Evolutionary conservation across 257 asterid genomes (phyloP), one percentile per base, ranked within the genome.

Genomic region (Nicotiana undulata): DNA sequence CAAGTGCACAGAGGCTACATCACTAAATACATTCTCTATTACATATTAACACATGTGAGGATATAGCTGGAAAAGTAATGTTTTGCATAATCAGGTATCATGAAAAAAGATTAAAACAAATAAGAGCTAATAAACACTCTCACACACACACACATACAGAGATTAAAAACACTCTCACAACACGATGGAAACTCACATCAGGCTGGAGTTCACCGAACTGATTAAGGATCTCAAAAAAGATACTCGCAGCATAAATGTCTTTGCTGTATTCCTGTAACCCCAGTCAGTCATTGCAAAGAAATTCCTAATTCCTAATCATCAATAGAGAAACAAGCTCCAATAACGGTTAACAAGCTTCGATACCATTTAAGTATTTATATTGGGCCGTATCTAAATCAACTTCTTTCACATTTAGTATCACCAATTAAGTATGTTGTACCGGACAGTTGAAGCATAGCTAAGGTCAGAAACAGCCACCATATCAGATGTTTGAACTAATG

Each of bases 201-300:
- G 99, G 96, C 85, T 86, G 97, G 85, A 87, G 84, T 86, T 83
- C 92, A 66, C 98, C 98, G 83, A 96, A 94, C 85, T 96, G 99
- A 83, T 88, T 90, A 83, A 94, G 86, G 84, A 96, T 90, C 86
- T 96, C 99, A 85, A 96, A 92, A 89, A 94, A 96, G 79, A 96
- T 90, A 87, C 98, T 96, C 3, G 98, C 98, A 65, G 99, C 99
- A 86, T 94, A 96, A 94, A 94, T 7, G 99, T 96, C 88, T 96
- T 96, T 74, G 99, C 99, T 70, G 99, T 94, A 82, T 87, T 94
- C 93, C 99, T 92, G 95, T 63, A 81, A 81, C 77, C 31, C 53
- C 52, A 80, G 53, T 32, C n/a, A 64, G 44, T 46, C 59, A 28
- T 26, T 26, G 46, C 29, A 60, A 46, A 22, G 51, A 79, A 46